Conservation (phyloP, 352 stramenopile species). For the Saprolegnia parasitica region DNA sequence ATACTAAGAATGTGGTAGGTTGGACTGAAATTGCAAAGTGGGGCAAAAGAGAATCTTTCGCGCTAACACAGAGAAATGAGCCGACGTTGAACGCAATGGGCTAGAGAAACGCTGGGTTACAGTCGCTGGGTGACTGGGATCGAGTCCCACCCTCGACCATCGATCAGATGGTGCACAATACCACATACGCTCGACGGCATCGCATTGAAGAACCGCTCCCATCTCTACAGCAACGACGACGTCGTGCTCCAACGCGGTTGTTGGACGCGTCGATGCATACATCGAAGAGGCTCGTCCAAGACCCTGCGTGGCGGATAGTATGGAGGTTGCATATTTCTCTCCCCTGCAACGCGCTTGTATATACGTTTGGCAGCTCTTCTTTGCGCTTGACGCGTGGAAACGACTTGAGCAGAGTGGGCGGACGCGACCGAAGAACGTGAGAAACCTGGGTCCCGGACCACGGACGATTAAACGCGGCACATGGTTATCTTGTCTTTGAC, state of each 20-base stretch:
- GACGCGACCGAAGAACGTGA: neutral
- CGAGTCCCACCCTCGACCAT: neutral
- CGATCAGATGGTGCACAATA: neutral
- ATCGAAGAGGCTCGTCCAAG: too few species aligned
- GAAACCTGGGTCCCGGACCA: neutral
- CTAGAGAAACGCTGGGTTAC: constrained; percentile 16
- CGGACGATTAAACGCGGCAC: neutral
- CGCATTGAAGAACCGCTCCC: constrained; percentile 10
- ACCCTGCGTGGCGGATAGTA: too few species aligned
- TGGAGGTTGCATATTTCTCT: neutral
- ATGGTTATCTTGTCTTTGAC: neutral
- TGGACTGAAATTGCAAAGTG: constrained; percentile 16
- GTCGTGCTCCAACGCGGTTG: too few species aligned
- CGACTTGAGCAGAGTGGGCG: neutral
- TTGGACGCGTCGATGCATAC: too few species aligned
- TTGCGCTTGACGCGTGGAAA: constrained; percentile 4
- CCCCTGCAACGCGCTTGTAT: constrained; percentile 1
- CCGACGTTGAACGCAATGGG: neutral
- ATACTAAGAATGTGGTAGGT: constrained; percentile 2
- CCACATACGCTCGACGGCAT: neutral
- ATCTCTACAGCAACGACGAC: constrained; percentile 6
- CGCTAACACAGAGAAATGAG: constrained; percentile 18
- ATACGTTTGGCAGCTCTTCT: constrained; percentile 3
- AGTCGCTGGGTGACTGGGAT: neutral
- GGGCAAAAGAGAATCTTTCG: constrained; percentile 18